Evolutionary conservation across 108 stramenopile genomes (phyloP).

Genomic region (Conticribra guillardii): DNA sequence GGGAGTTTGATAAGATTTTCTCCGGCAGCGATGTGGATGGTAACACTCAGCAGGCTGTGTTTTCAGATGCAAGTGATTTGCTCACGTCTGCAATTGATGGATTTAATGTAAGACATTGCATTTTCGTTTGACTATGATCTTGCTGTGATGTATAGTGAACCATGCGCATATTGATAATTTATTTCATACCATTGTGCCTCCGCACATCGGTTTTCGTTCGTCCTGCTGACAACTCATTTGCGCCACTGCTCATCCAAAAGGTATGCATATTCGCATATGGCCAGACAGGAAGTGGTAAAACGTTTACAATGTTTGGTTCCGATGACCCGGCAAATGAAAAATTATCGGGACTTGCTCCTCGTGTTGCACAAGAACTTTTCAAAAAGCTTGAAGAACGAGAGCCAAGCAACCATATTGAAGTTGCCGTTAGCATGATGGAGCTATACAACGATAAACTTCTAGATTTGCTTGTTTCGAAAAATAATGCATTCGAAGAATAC

Average conservation of each 20-base stretch:
- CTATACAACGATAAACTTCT: slow-evolving; percentile 72
- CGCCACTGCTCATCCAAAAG: not conserved
- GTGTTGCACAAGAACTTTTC: slow-evolving; percentile 63
- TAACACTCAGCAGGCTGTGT: slow-evolving; percentile 64
- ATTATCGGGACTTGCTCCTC: slow-evolving; percentile 58
- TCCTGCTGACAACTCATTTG: no score
- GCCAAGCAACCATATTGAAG: slow-evolving; percentile 40
- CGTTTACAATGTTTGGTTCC: slow-evolving; percentile 83
- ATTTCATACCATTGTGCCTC: no score
- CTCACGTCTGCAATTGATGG: slow-evolving; percentile 76
- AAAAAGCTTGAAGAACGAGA: slow-evolving; percentile 51
- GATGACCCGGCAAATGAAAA: slow-evolving; percentile 34
- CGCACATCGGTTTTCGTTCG: no score
- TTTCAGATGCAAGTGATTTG: slow-evolving; percentile 65
- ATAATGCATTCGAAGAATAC: slow-evolving; percentile 8
- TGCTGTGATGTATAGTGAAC: no score
- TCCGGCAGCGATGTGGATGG: slow-evolving; percentile 26
- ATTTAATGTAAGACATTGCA: slow-evolving; percentile 68
- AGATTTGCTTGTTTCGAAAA: slow-evolving; percentile 55
- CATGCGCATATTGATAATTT: no score
- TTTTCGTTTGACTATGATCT: not conserved
- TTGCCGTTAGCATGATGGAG: slow-evolving; percentile 65
- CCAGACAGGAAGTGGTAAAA: slow-evolving; percentile 54
- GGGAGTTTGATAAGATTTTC: slow-evolving; percentile 79
- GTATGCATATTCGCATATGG: slow-evolving; percentile 53